phyloP scores from a whole-genome alignment of 805 yeast genomes.

The Pichia cephalocereana region DNA sequence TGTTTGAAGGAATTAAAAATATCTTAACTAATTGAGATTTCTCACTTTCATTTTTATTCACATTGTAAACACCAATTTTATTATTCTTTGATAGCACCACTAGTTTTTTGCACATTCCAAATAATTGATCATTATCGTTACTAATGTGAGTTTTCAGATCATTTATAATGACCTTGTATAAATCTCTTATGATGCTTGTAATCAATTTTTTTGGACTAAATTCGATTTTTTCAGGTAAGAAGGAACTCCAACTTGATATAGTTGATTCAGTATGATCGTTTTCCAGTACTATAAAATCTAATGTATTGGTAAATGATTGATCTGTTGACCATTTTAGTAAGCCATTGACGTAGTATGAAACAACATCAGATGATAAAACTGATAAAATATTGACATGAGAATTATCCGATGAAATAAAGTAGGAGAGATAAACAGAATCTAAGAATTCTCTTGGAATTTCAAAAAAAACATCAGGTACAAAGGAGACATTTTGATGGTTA shows the following conservation, averaged over 20 bases:
- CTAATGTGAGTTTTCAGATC: neutral
- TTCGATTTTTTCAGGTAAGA: neutral
- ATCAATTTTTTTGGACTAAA: neutral
- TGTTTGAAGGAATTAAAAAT: neutral
- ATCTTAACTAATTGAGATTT: conserved; percentile 1
- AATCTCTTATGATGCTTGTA: neutral
- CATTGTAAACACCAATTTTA: conserved; percentile 34
- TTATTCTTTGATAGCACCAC: conserved; percentile 33
- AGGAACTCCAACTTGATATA: neutral
- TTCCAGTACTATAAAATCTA: conserved; percentile 23
- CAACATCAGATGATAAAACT: conserved; percentile 9
- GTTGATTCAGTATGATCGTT: neutral
- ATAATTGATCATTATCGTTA: conserved; percentile 12
- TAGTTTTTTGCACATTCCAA: conserved; percentile 39
- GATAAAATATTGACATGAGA: conserved; percentile 9
- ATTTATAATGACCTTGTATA: neutral
- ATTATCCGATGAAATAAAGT: conserved; percentile 5
- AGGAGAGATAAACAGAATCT: conserved; percentile 10
- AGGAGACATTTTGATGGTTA: conserved; percentile 12
- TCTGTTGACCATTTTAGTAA: conserved; percentile 33
- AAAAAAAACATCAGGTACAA: conserved; percentile 1
- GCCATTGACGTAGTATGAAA: conserved; percentile 17
- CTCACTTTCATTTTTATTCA: conserved; percentile 22
- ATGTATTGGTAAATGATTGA: conserved; percentile 31
- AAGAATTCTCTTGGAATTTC: conserved; percentile 13